These are phyloP conservation scores for Perilla frutescens DNA, from an alignment of 257 asterid genomes.

Conservation along the genomic window DNA sequence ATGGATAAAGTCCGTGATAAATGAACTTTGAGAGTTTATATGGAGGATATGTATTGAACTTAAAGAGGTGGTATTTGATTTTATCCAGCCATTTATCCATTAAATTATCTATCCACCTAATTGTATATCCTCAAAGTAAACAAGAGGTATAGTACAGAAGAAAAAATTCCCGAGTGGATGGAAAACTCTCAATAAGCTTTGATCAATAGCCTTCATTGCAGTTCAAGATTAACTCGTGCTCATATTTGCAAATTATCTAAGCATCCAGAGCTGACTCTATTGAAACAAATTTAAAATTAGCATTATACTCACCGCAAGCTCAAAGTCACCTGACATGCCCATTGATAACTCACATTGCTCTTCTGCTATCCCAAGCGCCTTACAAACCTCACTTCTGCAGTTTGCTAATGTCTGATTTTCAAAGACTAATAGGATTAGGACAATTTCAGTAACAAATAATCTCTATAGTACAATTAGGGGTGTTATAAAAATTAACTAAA, in stretches of 20 bases:
- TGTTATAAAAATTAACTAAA: too few relatives aligned
- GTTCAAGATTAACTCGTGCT: not conserved
- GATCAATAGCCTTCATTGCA: not conserved
- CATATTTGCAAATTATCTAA: not conserved
- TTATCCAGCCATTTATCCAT: too few relatives aligned
- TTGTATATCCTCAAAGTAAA: too few relatives aligned
- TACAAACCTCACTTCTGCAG: conserved; percentile 83
- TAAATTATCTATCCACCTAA: too few relatives aligned
- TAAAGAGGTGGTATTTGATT: too few relatives aligned
- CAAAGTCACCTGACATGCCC: conserved; percentile 99
- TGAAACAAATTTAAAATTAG: conserved; percentile 9
- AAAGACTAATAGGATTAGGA: conserved; percentile 32
- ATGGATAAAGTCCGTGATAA: too few relatives aligned
- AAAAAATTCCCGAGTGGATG: not conserved
- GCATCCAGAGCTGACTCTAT: too few relatives aligned
- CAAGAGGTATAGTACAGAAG: not conserved
- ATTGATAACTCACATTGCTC: conserved; percentile 85
- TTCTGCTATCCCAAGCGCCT: conserved; percentile 71
- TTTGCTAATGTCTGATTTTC: conserved; percentile 71
- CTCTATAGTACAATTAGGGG: not conserved
- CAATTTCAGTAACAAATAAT: conserved; percentile 4
- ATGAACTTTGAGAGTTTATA: not conserved
- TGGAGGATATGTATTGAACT: not conserved
- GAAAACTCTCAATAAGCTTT: not conserved
- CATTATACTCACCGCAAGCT: conserved; percentile 78